phyloP scores from a whole-genome alignment of 768 basidiomycete species.

The Ramaria rubella region DNA sequence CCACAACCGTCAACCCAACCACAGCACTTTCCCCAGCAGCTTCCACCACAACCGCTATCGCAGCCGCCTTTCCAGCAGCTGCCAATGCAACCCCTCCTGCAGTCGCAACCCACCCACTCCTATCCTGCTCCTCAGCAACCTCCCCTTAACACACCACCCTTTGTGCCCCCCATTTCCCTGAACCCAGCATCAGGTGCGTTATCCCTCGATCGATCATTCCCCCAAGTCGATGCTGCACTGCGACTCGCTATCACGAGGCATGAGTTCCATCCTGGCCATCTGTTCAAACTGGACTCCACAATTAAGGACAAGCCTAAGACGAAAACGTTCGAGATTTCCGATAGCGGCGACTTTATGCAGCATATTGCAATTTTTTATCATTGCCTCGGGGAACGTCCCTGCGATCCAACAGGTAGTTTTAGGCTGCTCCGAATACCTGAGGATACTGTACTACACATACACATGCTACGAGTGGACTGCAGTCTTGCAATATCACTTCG shows the following conservation, averaged over 20 bases:
- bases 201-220: no score
- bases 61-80: background rate
- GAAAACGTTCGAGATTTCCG: background rate
- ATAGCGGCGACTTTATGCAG: background rate
- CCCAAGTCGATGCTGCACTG: no score
- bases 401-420: background rate
- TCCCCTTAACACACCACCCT: background rate
- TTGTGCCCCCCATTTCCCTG: background rate
- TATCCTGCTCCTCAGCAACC: background rate
- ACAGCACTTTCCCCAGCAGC: background rate
- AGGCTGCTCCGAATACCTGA: background rate
- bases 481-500: no score
- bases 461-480: background rate
- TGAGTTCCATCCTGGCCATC: background rate
- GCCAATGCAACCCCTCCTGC: background rate
- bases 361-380: background rate
- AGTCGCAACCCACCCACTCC: no score
- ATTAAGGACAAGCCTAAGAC: no score
- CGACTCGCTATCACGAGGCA: background rate
- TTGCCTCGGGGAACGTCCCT: background rate
- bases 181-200: background rate
- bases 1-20: no score
- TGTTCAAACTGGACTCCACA: background rate
- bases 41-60: background rate
- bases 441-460: background rate